Percentiles rank a stretch among this genome's conserved stretches.
Conservation (phyloP, 2,329 filamentous ascomycete species). For the Claviceps citrina region DNA sequence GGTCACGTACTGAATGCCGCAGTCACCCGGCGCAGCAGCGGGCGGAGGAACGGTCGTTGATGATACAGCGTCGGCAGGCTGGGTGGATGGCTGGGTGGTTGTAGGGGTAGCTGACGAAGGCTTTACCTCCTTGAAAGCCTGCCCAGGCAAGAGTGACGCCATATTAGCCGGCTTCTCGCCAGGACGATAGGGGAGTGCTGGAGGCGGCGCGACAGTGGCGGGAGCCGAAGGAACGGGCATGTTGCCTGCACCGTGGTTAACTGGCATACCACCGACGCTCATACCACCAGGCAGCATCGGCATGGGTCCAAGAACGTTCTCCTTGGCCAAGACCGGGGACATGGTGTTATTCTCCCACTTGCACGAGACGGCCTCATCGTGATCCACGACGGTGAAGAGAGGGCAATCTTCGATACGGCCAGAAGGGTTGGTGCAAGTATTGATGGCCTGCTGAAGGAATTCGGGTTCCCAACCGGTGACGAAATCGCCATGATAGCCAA, state of each 20-base stretch:
- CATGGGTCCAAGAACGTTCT: conserved; percentile 43
- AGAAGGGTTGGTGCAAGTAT: conserved; percentile 56
- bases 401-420: conserved; percentile 60
- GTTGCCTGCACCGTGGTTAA: neutral
- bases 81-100: neutral
- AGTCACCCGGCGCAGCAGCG: conserved; percentile 18
- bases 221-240: neutral
- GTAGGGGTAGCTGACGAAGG: neutral
- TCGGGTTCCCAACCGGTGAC: conserved; percentile 59
- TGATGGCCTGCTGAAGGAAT: conserved; percentile 56
- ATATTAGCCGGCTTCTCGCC: conserved; percentile 17
- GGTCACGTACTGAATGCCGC: conserved; percentile 39
- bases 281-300: conserved; percentile 51
- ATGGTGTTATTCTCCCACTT: conserved; percentile 39
- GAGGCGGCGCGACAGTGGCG: conserved; percentile 5
- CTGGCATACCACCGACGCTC: conserved; percentile 9
- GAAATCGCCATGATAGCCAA: conserved; percentile 67
- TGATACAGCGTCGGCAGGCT: too few species aligned
- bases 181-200: conserved; percentile 22
- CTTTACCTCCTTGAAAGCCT: conserved; percentile 25
- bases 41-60: too few species aligned
- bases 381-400: conserved; percentile 54
- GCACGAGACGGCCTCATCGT: conserved; percentile 45
- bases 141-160: conserved; percentile 24
- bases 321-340: conserved; percentile 41